A percentile compares a stretch with the other conserved stretches of the same genome.
These are phyloP conservation scores for Gloeostereum incarnatum DNA, from an alignment of 768 basidiomycete genomes.

Conservation along the genomic window DNA sequence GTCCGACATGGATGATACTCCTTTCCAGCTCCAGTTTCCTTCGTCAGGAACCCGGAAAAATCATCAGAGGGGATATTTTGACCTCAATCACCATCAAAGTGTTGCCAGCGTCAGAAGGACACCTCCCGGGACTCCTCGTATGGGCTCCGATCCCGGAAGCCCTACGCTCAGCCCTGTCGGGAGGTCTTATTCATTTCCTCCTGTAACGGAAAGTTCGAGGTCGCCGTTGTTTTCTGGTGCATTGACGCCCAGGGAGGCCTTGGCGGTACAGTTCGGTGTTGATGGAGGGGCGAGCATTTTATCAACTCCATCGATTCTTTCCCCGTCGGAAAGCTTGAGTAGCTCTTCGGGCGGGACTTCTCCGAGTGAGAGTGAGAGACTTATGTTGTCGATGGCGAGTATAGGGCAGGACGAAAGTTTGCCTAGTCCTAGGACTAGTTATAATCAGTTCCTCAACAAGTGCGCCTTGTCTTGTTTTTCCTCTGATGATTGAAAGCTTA, in stretches of 20 bases:
- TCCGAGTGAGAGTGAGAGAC: constrained; percentile 1
- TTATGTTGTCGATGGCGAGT: constrained; percentile 7
- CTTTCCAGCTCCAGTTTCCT: constrained; percentile 17
- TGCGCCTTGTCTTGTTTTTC: constrained; percentile 22
- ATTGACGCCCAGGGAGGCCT: constrained; percentile 28
- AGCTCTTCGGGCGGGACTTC: constrained; percentile 1
- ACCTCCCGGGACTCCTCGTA: constrained; percentile 37
- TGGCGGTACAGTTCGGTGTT: constrained; percentile 10
- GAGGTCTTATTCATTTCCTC: constrained; percentile 29
- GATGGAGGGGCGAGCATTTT: constrained; percentile 6
- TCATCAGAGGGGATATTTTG: constrained; percentile 53
- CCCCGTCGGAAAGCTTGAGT: constrained; percentile 9
- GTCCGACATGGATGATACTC: constrained; percentile 18
- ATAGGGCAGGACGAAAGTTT: constrained; percentile 6
- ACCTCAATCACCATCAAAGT: constrained; percentile 21
- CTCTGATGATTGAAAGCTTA: constrained; percentile 9
- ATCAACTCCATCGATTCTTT: constrained; percentile 9
- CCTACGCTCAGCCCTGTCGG: constrained; percentile 13
- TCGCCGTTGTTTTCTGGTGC: constrained; percentile 35
- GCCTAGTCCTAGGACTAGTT: constrained; percentile 30
- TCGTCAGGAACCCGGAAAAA: constrained; percentile 23
- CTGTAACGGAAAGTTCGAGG: constrained; percentile 24
- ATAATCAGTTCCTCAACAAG: constrained; percentile 58
- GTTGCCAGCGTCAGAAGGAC: constrained; percentile 29
- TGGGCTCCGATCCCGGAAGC: constrained; percentile 11